Percentiles rank a stretch among this genome's conserved stretches.
phyloP scores from a whole-genome alignment of 306 rosid genomes.

The Elaeagnus macrophylla region DNA sequence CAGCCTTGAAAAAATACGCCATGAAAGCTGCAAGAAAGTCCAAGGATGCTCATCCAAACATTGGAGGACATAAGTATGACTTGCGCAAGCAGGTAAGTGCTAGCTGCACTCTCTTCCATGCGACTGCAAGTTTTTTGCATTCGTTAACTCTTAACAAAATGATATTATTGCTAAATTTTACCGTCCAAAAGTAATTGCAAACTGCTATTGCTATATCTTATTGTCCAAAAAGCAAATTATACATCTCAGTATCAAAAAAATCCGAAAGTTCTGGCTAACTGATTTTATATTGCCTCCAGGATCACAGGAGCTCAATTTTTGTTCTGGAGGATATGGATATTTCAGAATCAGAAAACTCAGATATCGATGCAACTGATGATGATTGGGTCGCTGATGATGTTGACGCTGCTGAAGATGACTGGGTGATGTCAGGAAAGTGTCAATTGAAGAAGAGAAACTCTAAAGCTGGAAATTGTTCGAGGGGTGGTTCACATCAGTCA shows the following conservation, averaged over 20 bases:
- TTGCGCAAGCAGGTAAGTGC: slow-evolving; percentile 47
- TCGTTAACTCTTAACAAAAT: too few species aligned
- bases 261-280: neutral
- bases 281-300: slow-evolving; percentile 33
- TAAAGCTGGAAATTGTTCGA: slow-evolving; percentile 23
- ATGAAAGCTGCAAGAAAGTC: slow-evolving; percentile 11
- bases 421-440: slow-evolving; percentile 30
- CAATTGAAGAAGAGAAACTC: slow-evolving; percentile 30
- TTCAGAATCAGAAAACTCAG: slow-evolving; percentile 52
- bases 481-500: slow-evolving; percentile 18
- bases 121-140: too few species aligned
- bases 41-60: slow-evolving; percentile 15
- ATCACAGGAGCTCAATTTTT: slow-evolving; percentile 39
- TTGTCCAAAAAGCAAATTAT: too few species aligned
- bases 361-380: slow-evolving; percentile 25
- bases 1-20: slow-evolving; percentile 31
- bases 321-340: slow-evolving; percentile 70
- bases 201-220: too few species aligned
- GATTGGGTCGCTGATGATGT: slow-evolving; percentile 5
- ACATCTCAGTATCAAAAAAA: too few species aligned
- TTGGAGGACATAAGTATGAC: slow-evolving; percentile 47
- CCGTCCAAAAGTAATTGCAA: too few species aligned
- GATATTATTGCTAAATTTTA: too few species aligned
- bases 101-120: too few species aligned
- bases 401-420: slow-evolving; percentile 21